A percentile compares a stretch with the other conserved stretches of the same genome.
Evolutionary conservation across 352 stramenopile species (phyloP).

Genomic region (Phytophthora quininea): DNA sequence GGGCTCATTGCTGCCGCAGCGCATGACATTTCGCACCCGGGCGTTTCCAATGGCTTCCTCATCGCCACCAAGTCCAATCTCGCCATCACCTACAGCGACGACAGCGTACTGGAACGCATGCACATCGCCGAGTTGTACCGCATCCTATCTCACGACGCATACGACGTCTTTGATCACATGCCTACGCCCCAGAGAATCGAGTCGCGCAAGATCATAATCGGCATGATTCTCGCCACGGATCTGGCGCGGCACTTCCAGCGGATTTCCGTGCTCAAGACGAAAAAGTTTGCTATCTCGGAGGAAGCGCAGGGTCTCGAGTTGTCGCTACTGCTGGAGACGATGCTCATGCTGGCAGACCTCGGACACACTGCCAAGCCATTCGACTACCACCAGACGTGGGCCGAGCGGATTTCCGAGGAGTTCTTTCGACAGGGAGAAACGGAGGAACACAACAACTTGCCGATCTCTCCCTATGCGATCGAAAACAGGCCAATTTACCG

Average conservation of each 20-base stretch:
- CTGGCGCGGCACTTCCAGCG: constrained; percentile 74
- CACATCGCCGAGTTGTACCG: constrained; percentile 71
- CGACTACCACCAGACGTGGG: constrained; percentile 62
- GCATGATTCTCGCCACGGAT: constrained; percentile 82
- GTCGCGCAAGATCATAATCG: constrained; percentile 74
- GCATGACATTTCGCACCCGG: constrained; percentile 93
- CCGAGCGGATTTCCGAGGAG: constrained; percentile 69
- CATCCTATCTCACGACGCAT: constrained; percentile 64
- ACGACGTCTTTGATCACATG: constrained; percentile 71
- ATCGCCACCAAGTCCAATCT: constrained; percentile 87
- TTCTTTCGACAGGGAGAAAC: constrained; percentile 73
- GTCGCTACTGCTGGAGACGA: constrained; percentile 74
- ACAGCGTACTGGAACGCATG: constrained; percentile 87
- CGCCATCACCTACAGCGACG: constrained; percentile 93
- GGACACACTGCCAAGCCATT: constrained; percentile 75
- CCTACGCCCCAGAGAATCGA: constrained; percentile 29
- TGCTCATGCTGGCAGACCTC: constrained; percentile 73
- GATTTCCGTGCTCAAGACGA: constrained; percentile 76
- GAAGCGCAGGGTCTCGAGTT: constrained; percentile 58
- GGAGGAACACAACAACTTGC: constrained; percentile 57
- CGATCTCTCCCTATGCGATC: constrained; percentile 69
- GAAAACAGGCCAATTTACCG: constrained; percentile 59
- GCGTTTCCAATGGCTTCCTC: constrained; percentile 92
- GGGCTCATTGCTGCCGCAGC: constrained; percentile 83
- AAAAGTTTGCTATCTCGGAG: constrained; percentile 59